A percentile compares a stretch with the other conserved stretches of the same genome.
phyloP scores from a whole-genome alignment of 176 grass and related monocot species.

The Dendrocalamus sinicus region DNA sequence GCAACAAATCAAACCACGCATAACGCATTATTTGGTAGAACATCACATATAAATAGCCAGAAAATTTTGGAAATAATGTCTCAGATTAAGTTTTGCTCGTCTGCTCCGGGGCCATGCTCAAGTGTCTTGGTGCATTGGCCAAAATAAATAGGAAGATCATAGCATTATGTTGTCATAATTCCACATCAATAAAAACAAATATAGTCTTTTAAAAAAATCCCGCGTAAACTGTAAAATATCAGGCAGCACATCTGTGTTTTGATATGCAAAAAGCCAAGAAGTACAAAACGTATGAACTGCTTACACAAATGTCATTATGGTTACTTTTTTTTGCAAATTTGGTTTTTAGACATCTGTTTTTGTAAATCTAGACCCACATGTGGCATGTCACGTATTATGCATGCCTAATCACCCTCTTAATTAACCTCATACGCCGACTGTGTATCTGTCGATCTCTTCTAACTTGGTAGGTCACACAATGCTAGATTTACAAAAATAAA shows the following conservation, averaged over 20 bases:
- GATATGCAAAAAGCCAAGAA: slow-evolving; percentile 35
- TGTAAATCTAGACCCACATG: too few species aligned
- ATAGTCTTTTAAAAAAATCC: not conserved
- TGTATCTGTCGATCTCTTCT: too few species aligned
- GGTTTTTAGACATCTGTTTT: too few species aligned
- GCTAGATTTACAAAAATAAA: too few species aligned
- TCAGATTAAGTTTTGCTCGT: not conserved
- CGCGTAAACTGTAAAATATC: slow-evolving; percentile 38
- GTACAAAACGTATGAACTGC: not conserved
- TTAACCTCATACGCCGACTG: too few species aligned
- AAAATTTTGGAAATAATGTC: not conserved
- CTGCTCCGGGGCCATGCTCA: not conserved
- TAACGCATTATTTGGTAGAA: slow-evolving; percentile 35
- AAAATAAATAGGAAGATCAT: slow-evolving; percentile 4
- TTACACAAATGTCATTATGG: too few species aligned
- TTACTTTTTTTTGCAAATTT: too few species aligned
- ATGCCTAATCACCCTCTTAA: too few species aligned
- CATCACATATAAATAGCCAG: not conserved
- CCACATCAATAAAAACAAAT: not conserved
- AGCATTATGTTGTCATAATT: not conserved
- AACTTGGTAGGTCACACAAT: too few species aligned
- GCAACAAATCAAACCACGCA: not conserved
- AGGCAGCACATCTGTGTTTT: slow-evolving; percentile 33
- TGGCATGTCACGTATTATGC: too few species aligned
- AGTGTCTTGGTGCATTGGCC: not conserved